Conservation (phyloP, 208 protist species). For the Leishmania aethiopica region DNA sequence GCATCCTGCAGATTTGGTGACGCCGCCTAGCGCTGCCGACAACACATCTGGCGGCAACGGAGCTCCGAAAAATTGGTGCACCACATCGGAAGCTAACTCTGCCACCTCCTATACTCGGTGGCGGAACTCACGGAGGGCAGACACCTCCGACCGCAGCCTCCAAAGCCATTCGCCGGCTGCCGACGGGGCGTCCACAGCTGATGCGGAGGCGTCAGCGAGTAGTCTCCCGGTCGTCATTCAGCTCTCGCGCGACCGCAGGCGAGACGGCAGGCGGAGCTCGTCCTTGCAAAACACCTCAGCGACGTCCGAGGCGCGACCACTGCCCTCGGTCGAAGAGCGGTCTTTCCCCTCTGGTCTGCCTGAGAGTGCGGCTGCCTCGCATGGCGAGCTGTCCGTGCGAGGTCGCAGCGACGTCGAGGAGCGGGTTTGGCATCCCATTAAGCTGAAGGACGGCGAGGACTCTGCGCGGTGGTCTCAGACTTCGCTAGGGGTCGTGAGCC, state of each 20-base stretch:
- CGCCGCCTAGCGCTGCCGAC: neutral
- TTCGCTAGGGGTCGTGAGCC: neutral
- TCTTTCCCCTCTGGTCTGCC: neutral
- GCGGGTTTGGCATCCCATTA: neutral
- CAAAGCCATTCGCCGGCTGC: neutral
- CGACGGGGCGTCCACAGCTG: neutral
- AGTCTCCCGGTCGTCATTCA: neutral
- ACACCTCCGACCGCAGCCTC: neutral
- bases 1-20: neutral
- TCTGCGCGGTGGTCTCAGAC: slow-evolving; percentile 2
- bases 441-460: neutral
- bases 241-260: neutral
- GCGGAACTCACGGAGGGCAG: neutral
- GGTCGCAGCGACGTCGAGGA: neutral
- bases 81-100: neutral
- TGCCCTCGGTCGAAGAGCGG: slow-evolving; percentile 5
- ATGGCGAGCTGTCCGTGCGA: neutral
- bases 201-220: neutral
- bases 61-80: neutral
- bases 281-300: neutral
- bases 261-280: neutral
- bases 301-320: neutral
- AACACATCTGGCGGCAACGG: neutral
- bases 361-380: neutral
- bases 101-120: neutral